These are phyloP conservation scores for Leishmania guyanensis DNA, from an alignment of 208 protist genomes.

Conservation along the genomic window DNA sequence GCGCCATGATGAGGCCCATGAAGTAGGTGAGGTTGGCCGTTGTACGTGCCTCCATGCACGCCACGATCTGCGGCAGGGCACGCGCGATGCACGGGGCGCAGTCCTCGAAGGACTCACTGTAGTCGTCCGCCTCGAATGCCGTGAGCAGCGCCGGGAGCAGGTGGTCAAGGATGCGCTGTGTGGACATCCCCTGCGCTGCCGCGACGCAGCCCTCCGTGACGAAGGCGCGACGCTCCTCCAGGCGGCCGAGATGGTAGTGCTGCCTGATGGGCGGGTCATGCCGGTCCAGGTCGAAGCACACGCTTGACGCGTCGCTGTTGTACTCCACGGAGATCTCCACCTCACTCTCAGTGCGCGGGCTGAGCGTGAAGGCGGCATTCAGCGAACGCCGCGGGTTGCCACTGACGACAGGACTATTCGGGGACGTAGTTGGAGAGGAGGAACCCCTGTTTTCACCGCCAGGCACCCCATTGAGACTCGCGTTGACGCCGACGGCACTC, in stretches of 20 bases:
- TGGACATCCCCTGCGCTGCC: constrained; percentile 56
- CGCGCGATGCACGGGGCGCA: constrained; percentile 51
- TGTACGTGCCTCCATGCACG: constrained; percentile 31
- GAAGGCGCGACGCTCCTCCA: constrained; percentile 61
- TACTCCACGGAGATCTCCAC: constrained; percentile 28
- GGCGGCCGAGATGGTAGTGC: constrained; percentile 39
- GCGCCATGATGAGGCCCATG: constrained; percentile 76
- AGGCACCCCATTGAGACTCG: neutral
- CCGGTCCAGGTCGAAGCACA: constrained; percentile 48
- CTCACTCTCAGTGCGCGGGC: constrained; percentile 59
- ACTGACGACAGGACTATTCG: constrained; percentile 3
- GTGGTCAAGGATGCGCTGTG: constrained; percentile 51
- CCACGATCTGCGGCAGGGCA: constrained; percentile 59
- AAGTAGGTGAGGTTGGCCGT: constrained; percentile 58
- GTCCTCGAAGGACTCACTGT: constrained; percentile 62
- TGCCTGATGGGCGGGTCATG: constrained; percentile 34
- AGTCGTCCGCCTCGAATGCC: constrained; percentile 59
- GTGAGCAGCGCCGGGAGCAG: constrained; percentile 68
- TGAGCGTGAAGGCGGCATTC: constrained; percentile 72
- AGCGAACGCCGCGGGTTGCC: constrained; percentile 46
- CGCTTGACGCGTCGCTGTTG: constrained; percentile 33
- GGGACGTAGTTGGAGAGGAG: constrained; percentile 2
- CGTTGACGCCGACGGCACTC: neutral
- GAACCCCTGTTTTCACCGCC: neutral
- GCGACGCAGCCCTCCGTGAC: constrained; percentile 43